These are phyloP conservation scores for Starmerella bombi DNA, from an alignment of 805 yeast genomes.

Conservation along the genomic window DNA sequence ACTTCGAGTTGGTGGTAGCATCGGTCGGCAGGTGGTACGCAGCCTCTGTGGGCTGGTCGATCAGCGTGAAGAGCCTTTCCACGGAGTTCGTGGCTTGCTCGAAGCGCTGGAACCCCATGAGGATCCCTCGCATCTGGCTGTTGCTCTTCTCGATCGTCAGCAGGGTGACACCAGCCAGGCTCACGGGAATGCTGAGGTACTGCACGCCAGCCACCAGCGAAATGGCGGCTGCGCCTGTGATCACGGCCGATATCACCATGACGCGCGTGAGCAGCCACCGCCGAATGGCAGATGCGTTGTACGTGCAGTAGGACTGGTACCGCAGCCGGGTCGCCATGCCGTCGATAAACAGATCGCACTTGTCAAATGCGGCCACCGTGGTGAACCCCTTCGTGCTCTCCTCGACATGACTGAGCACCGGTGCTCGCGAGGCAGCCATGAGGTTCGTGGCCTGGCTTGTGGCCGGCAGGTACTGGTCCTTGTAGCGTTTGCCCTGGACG, in stretches of 20 bases:
- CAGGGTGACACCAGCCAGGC: slow-evolving; percentile 58
- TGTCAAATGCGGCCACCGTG: slow-evolving; percentile 56
- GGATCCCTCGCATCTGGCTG: background rate
- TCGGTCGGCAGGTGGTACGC: slow-evolving; percentile 55
- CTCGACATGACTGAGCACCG: slow-evolving; percentile 61
- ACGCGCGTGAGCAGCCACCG: slow-evolving; percentile 69
- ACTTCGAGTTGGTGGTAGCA: slow-evolving; percentile 32
- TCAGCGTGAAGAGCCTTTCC: slow-evolving; percentile 43
- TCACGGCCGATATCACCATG: slow-evolving; percentile 70
- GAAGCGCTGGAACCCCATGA: slow-evolving; percentile 1
- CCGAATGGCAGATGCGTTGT: slow-evolving; percentile 52
- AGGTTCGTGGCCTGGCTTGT: slow-evolving; percentile 62
- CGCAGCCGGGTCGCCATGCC: slow-evolving; percentile 32
- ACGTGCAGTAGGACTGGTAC: slow-evolving; percentile 30
- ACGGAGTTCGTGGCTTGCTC: slow-evolving; percentile 36
- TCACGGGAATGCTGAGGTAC: slow-evolving; percentile 58
- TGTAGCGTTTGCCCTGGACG: slow-evolving; percentile 47
- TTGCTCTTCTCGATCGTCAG: background rate
- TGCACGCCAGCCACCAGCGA: slow-evolving; percentile 47
- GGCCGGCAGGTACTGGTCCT: slow-evolving; percentile 44
- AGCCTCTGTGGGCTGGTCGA: slow-evolving; percentile 71
- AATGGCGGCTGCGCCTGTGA: slow-evolving; percentile 66
- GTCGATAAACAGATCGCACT: slow-evolving; percentile 38
- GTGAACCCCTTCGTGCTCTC: slow-evolving; percentile 60
- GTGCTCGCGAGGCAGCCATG: slow-evolving; percentile 48